These are phyloP conservation scores for Hypoxylon sp. DNA, from an alignment of 2,329 filamentous ascomycete species.

Conservation along the genomic window DNA sequence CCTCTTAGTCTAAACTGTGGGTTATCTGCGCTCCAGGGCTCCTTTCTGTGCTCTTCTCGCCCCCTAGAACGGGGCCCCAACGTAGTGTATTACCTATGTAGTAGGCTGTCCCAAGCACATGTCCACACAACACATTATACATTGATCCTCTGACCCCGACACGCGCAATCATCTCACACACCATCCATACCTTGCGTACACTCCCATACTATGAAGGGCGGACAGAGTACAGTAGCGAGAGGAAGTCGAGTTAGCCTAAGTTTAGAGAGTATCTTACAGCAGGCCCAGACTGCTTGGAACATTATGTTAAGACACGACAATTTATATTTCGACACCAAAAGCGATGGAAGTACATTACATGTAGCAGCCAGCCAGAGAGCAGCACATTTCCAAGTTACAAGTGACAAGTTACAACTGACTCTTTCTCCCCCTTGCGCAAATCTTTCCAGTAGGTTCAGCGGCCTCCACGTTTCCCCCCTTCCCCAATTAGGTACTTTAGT, in stretches of 20 bases:
- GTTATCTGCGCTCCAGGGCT: slow-evolving; percentile 16
- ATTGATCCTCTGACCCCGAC: slow-evolving; percentile 43
- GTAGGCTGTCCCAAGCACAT: slow-evolving; percentile 40
- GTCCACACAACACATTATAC: slow-evolving; percentile 27
- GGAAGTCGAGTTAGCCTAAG: slow-evolving; percentile 27
- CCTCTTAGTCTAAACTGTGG: slow-evolving; percentile 21
- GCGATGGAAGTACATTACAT: too few relatives aligned
- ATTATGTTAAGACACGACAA: slow-evolving; percentile 15
- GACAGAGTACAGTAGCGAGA: slow-evolving; percentile 19
- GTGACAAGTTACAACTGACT: slow-evolving; percentile 2
- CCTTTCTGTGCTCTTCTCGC: slow-evolving; percentile 13
- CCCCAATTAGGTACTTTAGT: slow-evolving; percentile 35
- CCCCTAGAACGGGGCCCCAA: slow-evolving; percentile 21
- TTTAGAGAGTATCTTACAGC: slow-evolving; percentile 32
- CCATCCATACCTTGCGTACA: slow-evolving; percentile 29
- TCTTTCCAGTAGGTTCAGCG: slow-evolving; percentile 42
- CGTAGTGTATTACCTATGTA: slow-evolving; percentile 4
- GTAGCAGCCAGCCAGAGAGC: slow-evolving; percentile 1
- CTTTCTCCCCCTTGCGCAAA: slow-evolving; percentile 33
- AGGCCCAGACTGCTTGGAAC: slow-evolving; percentile 32
- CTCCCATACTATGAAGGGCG: slow-evolving; percentile 27
- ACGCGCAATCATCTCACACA: slow-evolving; percentile 44
- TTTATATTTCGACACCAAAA: slow-evolving; percentile 14
- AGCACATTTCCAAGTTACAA: slow-evolving; percentile 8
- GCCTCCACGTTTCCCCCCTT: slow-evolving; percentile 44